These are phyloP conservation scores for Tardiomyces depauwii DNA, from an alignment of 1,139 yeast genomes.

Conservation along the genomic window DNA sequence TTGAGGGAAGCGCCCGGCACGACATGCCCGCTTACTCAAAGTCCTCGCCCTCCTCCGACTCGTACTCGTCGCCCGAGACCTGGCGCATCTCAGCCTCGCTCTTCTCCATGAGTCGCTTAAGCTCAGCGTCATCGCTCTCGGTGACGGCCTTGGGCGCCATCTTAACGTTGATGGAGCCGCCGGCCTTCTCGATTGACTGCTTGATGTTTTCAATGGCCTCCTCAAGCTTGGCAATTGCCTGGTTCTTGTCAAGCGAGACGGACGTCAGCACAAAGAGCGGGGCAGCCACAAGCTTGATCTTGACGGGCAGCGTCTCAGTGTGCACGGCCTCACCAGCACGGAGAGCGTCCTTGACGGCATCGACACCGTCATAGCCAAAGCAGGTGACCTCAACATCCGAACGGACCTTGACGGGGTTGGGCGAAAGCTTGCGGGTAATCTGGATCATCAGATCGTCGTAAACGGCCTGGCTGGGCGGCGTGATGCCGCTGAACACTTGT, in stretches of 20 bases:
- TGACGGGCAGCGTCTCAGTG: slow-evolving; percentile 72
- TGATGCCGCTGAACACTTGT: slow-evolving; percentile 69
- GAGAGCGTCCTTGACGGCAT: slow-evolving; percentile 86
- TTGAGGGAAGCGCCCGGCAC: too few species aligned
- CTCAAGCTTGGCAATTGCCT: slow-evolving; percentile 71
- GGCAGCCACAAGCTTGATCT: slow-evolving; percentile 94
- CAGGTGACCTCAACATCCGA: slow-evolving; percentile 98
- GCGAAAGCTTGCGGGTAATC: slow-evolving; percentile 89
- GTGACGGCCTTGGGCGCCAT: slow-evolving; percentile 99
- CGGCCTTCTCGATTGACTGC: slow-evolving; percentile 55
- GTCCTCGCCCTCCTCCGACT: slow-evolving; percentile 26
- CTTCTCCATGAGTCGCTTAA: slow-evolving; percentile 80
- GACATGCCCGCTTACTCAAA: neutral
- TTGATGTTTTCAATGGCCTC: slow-evolving; percentile 70
- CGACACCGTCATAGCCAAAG: slow-evolving; percentile 94
- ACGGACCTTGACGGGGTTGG: slow-evolving; percentile 95
- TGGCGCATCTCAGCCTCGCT: slow-evolving; percentile 56
- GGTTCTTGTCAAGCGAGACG: slow-evolving; percentile 82
- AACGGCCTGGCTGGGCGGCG: slow-evolving; percentile 56
- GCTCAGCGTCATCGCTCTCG: slow-evolving; percentile 96
- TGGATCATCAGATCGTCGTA: slow-evolving; percentile 74
- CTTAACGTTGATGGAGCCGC: slow-evolving; percentile 84
- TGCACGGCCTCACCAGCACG: slow-evolving; percentile 76
- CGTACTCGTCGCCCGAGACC: slow-evolving; percentile 51
- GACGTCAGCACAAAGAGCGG: slow-evolving; percentile 92